phyloP scores from a whole-genome alignment of 2,329 filamentous ascomycete species.

The Chaetomium strumarium region DNA sequence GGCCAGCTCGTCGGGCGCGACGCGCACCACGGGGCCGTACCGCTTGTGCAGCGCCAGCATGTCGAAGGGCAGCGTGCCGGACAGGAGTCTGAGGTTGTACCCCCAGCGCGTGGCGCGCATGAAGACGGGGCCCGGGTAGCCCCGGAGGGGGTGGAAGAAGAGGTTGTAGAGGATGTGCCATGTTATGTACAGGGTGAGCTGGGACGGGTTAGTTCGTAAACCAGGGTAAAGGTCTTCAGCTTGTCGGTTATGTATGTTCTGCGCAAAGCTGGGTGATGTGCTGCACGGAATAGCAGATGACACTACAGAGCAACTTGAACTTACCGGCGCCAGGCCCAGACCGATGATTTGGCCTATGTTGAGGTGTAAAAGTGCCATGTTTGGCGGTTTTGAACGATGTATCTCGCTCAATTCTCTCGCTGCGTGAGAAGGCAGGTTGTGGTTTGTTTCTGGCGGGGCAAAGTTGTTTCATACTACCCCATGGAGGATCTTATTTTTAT shows the following conservation, averaged over 20 bases:
- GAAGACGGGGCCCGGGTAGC: constrained; percentile 29
- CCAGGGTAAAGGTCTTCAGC: no score
- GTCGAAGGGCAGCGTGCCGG: constrained; percentile 27
- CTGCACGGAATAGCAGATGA: no score
- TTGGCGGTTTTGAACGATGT: not conserved
- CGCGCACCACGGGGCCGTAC: constrained; percentile 42
- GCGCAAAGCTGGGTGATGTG: not conserved
- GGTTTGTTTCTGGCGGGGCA: not conserved
- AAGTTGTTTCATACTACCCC: not conserved
- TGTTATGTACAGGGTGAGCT: constrained; percentile 15
- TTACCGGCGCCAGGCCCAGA: not conserved
- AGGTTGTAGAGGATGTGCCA: constrained; percentile 28
- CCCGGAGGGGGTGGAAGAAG: constrained; percentile 31
- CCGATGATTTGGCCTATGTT: not conserved
- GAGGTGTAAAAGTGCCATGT: constrained; percentile 7
- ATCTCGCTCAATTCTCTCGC: not conserved
- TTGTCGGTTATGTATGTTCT: not conserved
- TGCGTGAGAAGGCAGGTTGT: not conserved
- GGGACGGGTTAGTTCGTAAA: not conserved
- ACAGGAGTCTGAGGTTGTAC: constrained; percentile 10
- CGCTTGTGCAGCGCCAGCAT: constrained; percentile 32
- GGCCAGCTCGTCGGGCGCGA: constrained; percentile 42
- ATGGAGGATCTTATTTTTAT: no score
- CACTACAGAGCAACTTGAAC: not conserved
- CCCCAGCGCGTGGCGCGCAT: constrained; percentile 23